phyloP scores from a whole-genome alignment of 345 rosid genomes.

The Brassica incana region DNA sequence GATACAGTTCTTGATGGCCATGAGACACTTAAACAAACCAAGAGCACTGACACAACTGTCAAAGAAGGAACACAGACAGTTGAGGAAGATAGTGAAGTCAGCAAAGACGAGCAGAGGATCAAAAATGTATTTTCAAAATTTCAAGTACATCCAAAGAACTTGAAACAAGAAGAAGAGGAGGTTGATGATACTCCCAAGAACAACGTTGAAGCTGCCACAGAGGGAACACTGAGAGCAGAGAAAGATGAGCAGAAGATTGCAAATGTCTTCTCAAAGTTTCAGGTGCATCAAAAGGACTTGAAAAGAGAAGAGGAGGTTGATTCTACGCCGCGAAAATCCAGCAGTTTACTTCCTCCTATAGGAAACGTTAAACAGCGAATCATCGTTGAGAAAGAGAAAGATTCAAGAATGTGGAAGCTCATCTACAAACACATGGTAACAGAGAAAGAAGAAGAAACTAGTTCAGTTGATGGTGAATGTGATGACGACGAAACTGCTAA shows the following conservation, averaged over 20 bases:
- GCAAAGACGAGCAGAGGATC: conserved; percentile 18
- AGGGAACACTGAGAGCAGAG: conserved; percentile 12
- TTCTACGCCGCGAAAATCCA: conserved; percentile 16
- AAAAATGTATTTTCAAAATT: conserved; percentile 30
- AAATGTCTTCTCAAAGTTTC: conserved; percentile 27
- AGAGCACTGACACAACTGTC: conserved; percentile 9
- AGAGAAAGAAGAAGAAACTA: conserved; percentile 48
- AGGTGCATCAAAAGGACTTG: conserved; percentile 25
- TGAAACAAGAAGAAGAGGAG: conserved; percentile 15
- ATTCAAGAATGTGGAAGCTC: conserved; percentile 63
- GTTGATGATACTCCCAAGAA: not conserved
- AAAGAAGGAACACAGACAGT: conserved; percentile 3
- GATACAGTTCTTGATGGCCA: conserved; percentile 59
- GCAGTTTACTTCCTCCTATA: conserved; percentile 15
- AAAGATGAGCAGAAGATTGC: conserved; percentile 17
- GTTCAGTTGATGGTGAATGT: conserved; percentile 28
- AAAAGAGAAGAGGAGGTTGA: conserved; percentile 33
- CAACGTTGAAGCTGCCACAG: not conserved
- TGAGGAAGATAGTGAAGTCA: conserved; percentile 16
- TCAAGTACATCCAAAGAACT: conserved; percentile 5
- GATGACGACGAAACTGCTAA: conserved; percentile 41
- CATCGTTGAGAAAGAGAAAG: conserved; percentile 51
- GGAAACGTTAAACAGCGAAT: conserved; percentile 26
- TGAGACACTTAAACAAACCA: conserved; percentile 19
- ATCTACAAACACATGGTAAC: conserved; percentile 78